Evolutionary conservation across 208 protist genomes (phyloP).

Genomic region (Trypanosoma rangeli): DNA sequence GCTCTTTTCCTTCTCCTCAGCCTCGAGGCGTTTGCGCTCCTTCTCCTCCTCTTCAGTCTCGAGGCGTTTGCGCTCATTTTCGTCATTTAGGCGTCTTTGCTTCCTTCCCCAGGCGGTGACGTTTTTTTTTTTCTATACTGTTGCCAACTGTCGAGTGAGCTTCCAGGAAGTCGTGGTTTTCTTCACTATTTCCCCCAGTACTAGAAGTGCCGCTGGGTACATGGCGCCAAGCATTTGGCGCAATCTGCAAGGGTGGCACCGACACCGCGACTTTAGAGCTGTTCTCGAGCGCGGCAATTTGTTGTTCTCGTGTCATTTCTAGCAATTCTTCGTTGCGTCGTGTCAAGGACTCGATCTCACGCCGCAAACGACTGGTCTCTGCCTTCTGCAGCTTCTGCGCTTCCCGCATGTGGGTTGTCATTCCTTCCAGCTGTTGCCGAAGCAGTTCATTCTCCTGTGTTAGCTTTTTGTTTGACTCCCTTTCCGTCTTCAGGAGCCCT

Average conservation of each 20-base stretch:
- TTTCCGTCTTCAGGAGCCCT: conserved; percentile 67
- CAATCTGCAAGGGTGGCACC: conserved; percentile 9
- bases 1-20: conserved; percentile 17
- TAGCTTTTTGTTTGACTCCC: conserved; percentile 63
- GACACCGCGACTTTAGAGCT: conserved; percentile 3
- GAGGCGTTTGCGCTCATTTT: conserved; percentile 7
- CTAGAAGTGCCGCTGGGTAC: not conserved
- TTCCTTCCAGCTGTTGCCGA: conserved; percentile 71
- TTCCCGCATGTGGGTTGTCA: conserved; percentile 74
- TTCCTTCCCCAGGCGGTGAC: conserved; percentile 1
- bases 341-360: conserved; percentile 83
- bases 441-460: conserved; percentile 80
- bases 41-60: conserved; percentile 15
- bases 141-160: not conserved
- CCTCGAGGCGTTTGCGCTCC: conserved; percentile 17
- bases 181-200: conserved; percentile 8
- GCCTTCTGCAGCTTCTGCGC: conserved; percentile 63
- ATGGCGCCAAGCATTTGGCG: conserved; percentile 2
- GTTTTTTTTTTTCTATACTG: not conserved
- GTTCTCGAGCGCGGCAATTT: conserved; percentile 46
- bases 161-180: not conserved
- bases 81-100: not conserved
- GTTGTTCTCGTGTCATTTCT: conserved; percentile 73
- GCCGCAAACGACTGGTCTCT: conserved; percentile 68
- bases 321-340: conserved; percentile 81